A percentile compares a stretch with the other conserved stretches of the same genome.
Conservation (phyloP, 176 grass and related monocot genomes). For the Oryza coarctata region DNA sequence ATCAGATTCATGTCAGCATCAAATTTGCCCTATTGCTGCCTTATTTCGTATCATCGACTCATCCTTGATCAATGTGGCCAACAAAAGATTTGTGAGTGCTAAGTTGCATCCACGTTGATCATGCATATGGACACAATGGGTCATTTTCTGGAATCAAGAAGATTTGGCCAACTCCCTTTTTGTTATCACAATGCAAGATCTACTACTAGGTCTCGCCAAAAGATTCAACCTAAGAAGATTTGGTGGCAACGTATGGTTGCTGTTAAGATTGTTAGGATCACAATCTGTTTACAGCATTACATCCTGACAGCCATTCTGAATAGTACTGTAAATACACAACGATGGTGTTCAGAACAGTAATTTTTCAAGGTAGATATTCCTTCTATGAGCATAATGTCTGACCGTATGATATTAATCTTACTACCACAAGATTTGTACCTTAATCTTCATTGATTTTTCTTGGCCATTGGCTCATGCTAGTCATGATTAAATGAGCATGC, state of each 20-base stretch:
- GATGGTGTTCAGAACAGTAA: background rate
- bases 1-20: constrained; percentile 20
- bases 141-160: background rate
- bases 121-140: background rate
- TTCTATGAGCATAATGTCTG: too few species aligned
- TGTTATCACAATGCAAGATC: background rate
- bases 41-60: background rate
- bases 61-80: background rate
- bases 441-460: background rate
- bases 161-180: background rate
- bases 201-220: background rate
- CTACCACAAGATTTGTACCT: background rate
- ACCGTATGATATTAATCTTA: too few species aligned
- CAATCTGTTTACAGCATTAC: background rate
- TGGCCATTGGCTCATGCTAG: background rate
- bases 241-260: background rate
- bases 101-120: background rate
- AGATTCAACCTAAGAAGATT: background rate
- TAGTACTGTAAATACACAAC: background rate
- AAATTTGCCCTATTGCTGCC: background rate
- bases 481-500: background rate
- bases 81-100: constrained; percentile 2
- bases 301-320: background rate
- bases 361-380: too few species aligned
- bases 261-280: background rate